Conservation (phyloP, 371 early-diverging fungal species). For the Amoeboaphelidium occidentale region DNA sequence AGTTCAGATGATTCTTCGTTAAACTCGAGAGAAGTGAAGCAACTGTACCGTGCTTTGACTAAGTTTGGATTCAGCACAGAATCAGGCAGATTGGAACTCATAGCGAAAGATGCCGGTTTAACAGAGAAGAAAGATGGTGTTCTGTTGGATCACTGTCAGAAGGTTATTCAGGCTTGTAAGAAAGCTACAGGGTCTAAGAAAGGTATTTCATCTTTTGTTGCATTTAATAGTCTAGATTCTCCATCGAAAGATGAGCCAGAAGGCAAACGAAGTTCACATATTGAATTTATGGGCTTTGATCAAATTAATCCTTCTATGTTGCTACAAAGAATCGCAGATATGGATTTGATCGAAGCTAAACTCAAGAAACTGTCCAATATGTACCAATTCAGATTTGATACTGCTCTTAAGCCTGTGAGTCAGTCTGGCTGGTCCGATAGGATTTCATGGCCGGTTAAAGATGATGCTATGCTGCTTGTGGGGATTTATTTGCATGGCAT, state of each 20-base stretch:
- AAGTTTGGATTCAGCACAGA: conserved; percentile 52
- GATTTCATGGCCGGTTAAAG: conserved; percentile 65
- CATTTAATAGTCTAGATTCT: neutral
- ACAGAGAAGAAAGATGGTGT: conserved; percentile 33
- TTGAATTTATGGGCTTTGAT: conserved; percentile 26
- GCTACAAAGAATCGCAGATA: conserved; percentile 31
- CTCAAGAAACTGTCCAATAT: neutral
- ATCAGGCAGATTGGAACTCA: conserved; percentile 48
- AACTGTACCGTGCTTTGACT: conserved; percentile 44
- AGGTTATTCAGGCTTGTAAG: conserved; percentile 43
- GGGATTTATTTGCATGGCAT: conserved; percentile 84
- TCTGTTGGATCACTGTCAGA: conserved; percentile 24
- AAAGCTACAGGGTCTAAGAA: conserved; percentile 30
- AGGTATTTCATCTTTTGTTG: neutral
- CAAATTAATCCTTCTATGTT: conserved; percentile 60
- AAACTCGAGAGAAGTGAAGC: conserved; percentile 48
- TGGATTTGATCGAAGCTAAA: conserved; percentile 10
- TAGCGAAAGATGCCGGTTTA: conserved; percentile 50
- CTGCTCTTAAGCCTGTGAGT: conserved; percentile 48
- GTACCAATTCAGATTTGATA: conserved; percentile 26
- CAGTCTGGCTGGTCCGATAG: too few species aligned
- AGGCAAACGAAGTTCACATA: too few species aligned
- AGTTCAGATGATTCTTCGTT: conserved; percentile 19
- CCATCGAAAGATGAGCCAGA: too few species aligned
- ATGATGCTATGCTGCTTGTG: conserved; percentile 84